Percentiles rank a stretch among this genome's conserved stretches.
phyloP scores from a whole-genome alignment of 257 asterid genomes.

The Petrea volubilis region DNA sequence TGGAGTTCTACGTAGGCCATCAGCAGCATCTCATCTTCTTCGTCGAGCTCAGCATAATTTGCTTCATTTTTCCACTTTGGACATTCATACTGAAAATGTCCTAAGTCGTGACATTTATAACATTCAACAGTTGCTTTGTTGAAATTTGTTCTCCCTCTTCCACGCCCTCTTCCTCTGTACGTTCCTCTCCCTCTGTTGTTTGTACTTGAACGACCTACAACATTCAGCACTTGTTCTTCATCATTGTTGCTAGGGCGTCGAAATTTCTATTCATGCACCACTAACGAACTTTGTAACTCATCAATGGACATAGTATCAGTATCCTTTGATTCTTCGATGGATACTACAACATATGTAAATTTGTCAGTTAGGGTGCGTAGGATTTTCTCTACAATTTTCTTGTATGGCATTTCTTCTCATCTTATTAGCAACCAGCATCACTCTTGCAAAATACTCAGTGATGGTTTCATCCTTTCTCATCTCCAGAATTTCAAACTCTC shows the following conservation, averaged over 20 bases:
- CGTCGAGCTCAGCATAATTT: background rate
- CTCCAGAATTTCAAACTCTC: background rate
- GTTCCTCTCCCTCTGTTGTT: background rate
- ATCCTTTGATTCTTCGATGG: slow-evolving; percentile 14
- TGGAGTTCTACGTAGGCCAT: slow-evolving; percentile 8
- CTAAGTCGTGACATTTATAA: background rate
- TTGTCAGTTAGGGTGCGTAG: background rate
- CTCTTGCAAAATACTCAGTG: background rate
- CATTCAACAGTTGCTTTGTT: background rate
- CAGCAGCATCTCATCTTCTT: background rate
- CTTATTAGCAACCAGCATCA: slow-evolving; percentile 8
- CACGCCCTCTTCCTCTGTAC: background rate
- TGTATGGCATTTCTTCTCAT: slow-evolving; percentile 16
- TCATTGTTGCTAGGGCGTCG: background rate
- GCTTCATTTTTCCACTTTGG: background rate
- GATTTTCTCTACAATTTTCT: slow-evolving; percentile 7
- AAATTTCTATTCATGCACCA: slow-evolving; percentile 17
- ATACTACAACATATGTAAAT: background rate
- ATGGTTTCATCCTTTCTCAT: background rate
- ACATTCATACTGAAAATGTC: slow-evolving; percentile 25
- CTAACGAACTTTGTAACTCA: background rate
- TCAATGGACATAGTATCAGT: background rate
- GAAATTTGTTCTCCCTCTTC: background rate
- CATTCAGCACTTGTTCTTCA: slow-evolving; percentile 8
- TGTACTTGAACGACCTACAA: too few relatives aligned